Evolutionary conservation across 352 stramenopile species (phyloP).

Genomic region (Plasmopara halstedii): DNA sequence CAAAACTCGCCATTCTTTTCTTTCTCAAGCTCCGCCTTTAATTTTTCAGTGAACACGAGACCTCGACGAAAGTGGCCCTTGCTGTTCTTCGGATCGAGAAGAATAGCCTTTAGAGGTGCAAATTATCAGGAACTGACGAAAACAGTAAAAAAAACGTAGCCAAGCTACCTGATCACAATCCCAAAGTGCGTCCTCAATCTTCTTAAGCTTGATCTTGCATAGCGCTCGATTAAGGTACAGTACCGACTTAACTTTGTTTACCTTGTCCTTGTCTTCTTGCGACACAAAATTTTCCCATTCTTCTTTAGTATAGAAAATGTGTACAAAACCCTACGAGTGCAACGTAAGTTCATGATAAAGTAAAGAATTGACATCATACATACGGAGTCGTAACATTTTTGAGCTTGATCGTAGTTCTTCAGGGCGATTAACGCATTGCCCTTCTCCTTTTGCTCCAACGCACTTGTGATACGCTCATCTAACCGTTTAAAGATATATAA

Average conservation of each 20-base stretch:
- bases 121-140: background rate
- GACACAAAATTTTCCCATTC: conserved; percentile 78
- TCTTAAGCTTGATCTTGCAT: conserved; percentile 79
- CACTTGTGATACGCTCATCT: conserved; percentile 67
- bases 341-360: background rate
- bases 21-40: conserved; percentile 74
- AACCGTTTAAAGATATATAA: background rate
- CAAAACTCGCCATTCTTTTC: conserved; percentile 78
- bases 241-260: conserved; percentile 76
- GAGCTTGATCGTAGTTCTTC: conserved; percentile 67
- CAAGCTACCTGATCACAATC: conserved; percentile 79
- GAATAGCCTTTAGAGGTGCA: conserved; percentile 39
- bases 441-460: conserved; percentile 74
- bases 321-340: conserved; percentile 60
- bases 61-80: conserved; percentile 78
- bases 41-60: conserved; percentile 75
- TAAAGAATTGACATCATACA: background rate
- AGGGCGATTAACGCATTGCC: conserved; percentile 58
- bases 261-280: conserved; percentile 61
- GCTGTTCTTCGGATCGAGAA: conserved; percentile 44
- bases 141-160: background rate
- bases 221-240: conserved; percentile 78
- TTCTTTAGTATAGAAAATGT: conserved; percentile 83
- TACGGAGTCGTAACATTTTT: conserved; percentile 85
- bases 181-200: conserved; percentile 80